These are phyloP conservation scores for Malassezia nana DNA, from an alignment of 1,284 basidiomycete genomes.

Conservation along the genomic window DNA sequence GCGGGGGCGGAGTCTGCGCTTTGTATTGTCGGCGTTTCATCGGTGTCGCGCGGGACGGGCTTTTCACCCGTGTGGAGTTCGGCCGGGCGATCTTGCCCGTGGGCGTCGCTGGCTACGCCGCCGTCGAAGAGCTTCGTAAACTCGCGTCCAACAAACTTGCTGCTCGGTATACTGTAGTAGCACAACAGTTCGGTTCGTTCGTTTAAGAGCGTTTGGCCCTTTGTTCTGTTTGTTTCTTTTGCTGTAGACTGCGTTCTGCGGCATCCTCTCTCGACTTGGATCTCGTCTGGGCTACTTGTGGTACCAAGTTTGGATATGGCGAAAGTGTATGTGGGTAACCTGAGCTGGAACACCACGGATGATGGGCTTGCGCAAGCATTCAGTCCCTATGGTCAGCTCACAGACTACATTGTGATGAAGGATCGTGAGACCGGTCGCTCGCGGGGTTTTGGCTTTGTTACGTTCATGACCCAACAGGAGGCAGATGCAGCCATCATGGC, in stretches of 20 bases:
- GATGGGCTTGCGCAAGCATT: conserved; percentile 46
- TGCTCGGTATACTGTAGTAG: background rate
- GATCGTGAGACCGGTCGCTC: conserved; percentile 93
- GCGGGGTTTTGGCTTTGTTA: conserved; percentile 80
- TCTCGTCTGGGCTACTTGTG: background rate
- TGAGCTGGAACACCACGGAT: conserved; percentile 48
- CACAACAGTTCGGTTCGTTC: background rate
- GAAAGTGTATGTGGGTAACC: conserved; percentile 49
- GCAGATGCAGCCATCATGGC: conserved; percentile 67
- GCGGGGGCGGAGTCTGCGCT: no score
- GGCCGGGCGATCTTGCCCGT: conserved; percentile 1
- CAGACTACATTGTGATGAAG: conserved; percentile 66
- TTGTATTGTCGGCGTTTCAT: background rate
- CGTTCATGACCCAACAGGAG: conserved; percentile 53
- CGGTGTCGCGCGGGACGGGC: background rate
- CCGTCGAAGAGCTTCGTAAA: background rate
- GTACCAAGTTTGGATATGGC: conserved; percentile 24
- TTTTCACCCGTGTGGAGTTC: background rate
- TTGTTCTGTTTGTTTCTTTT: background rate
- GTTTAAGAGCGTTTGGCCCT: background rate
- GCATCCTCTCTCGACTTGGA: background rate
- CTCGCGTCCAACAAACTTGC: background rate
- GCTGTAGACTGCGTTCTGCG: background rate
- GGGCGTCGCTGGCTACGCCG: background rate
- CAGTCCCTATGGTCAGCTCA: conserved; percentile 44